phyloP scores from a whole-genome alignment of 345 rosid species.

The Barbarea vulgaris region DNA sequence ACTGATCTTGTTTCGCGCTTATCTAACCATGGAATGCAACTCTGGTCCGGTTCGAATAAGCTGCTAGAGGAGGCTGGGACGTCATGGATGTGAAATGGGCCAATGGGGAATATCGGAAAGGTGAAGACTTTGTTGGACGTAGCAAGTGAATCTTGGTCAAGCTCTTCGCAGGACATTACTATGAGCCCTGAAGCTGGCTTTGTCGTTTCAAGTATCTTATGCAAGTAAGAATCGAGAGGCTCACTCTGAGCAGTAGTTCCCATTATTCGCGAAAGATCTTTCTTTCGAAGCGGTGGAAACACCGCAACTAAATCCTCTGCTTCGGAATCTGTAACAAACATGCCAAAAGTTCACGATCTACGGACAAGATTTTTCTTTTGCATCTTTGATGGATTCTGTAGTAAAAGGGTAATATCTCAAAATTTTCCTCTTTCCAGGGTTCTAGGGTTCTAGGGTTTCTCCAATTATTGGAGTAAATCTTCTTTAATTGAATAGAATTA shows the following conservation, averaged over 20 bases:
- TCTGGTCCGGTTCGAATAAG: constrained; percentile 45
- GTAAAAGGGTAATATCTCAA: not conserved
- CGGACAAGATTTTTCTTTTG: not conserved
- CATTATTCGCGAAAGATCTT: constrained; percentile 32
- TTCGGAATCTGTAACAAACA: constrained; percentile 38
- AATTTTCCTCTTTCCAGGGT: not conserved
- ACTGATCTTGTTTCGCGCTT: constrained; percentile 45
- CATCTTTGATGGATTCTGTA: not conserved
- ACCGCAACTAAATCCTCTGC: constrained; percentile 27
- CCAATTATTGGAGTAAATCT: not conserved
- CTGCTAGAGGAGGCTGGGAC: constrained; percentile 35
- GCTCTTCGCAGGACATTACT: constrained; percentile 67
- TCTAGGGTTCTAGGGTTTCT: not conserved
- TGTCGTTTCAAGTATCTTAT: constrained; percentile 26
- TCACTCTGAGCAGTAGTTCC: not conserved
- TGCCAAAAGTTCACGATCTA: not conserved
- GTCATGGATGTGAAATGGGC: constrained; percentile 45
- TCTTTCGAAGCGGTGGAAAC: constrained; percentile 43
- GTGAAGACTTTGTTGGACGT: constrained; percentile 46
- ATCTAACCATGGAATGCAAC: constrained; percentile 56
- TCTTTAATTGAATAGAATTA: not conserved
- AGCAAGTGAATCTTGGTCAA: constrained; percentile 54
- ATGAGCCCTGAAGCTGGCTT: constrained; percentile 53
- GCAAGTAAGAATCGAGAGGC: constrained; percentile 28
- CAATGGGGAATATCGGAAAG: constrained; percentile 50